Base-by-base conservation (phyloP, 106 monocot species). In the Apostasia shenzhenica region DNA sequence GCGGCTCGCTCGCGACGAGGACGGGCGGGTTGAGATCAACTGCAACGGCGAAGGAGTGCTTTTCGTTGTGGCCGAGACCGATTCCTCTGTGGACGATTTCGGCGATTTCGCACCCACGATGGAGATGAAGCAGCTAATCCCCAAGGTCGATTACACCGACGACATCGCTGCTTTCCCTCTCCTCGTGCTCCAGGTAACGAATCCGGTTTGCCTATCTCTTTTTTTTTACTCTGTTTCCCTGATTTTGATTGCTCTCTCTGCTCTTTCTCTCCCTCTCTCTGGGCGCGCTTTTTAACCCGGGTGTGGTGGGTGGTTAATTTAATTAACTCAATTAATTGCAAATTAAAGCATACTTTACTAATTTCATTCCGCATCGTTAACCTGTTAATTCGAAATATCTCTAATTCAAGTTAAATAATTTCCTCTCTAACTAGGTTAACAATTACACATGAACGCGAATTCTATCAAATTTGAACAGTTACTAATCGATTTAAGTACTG, bases 91-190 rank as follows among this genome's bases (percentile, higher is more conserved):
- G 9, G 86, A 87, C 8, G 92, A 89, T 58, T 89, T 82, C 61
- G 97, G 92, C 1, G 97, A 97, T 71, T 97, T 97, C 50, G 79
- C 92, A 1, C 97, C 97, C 6, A 92, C 97, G 40, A 92, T 87
- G 84, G 89, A 92, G 70, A 74, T 95, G 26, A 89, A 92, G 78
- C 63, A 75, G 56, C 92, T 97, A 53, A 89, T 97, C 66, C 97
- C 97, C 1, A 41, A n/a, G 41, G 92, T 95, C 2, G 86, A 89
- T 1, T 95, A 95, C 63, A 72, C 82, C 59, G 76, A 79, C 50
- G 97, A 82, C 14, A 86, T 91, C 69, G 84, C 89, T 6, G 46
- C 79, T 49, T 89, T 78, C 68, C 89, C 97, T 5, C 79, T 97
- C 6, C 79, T 97, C 4, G 86, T 97, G 46, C 89, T 92, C n/a